Evolutionary conservation across 257 asterid genomes (phyloP).

Genomic region (Scutellaria minor): DNA sequence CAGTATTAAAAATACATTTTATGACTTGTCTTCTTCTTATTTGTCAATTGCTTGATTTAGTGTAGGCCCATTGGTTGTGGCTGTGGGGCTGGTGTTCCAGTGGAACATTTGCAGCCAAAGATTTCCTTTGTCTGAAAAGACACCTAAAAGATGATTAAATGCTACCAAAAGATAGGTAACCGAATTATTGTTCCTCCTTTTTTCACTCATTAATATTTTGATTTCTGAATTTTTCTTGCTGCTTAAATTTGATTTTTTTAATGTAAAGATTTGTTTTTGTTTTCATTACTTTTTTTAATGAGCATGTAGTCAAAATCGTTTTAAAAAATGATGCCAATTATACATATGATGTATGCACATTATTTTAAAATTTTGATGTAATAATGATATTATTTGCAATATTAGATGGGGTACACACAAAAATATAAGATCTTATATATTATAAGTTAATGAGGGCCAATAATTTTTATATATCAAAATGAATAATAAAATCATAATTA

Average conservation of each 20-base stretch:
- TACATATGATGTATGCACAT: no score
- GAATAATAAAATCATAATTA: no score
- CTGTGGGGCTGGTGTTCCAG: constrained; percentile 31
- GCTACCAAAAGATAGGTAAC: constrained; percentile 15
- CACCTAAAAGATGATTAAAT: background rate
- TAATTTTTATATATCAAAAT: no score
- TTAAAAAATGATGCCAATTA: no score
- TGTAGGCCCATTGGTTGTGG: constrained; percentile 22
- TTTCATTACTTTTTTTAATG: no score
- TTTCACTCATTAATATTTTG: background rate
- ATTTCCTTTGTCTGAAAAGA: background rate
- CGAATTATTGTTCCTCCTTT: constrained; percentile 28
- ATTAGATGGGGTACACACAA: no score
- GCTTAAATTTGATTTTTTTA: background rate
- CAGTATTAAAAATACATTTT: background rate
- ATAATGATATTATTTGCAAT: no score
- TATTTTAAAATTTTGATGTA: no score
- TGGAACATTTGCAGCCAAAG: constrained; percentile 3
- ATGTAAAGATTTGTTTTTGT: no score
- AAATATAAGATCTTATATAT: no score
- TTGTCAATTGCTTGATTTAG: background rate
- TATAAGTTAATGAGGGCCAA: no score
- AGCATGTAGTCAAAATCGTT: no score
- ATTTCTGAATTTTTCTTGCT: background rate
- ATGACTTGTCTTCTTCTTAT: constrained; percentile 26